Conservation (phyloP, 192 early-diverging fungal species). For the Coemansia sp. region DNA sequence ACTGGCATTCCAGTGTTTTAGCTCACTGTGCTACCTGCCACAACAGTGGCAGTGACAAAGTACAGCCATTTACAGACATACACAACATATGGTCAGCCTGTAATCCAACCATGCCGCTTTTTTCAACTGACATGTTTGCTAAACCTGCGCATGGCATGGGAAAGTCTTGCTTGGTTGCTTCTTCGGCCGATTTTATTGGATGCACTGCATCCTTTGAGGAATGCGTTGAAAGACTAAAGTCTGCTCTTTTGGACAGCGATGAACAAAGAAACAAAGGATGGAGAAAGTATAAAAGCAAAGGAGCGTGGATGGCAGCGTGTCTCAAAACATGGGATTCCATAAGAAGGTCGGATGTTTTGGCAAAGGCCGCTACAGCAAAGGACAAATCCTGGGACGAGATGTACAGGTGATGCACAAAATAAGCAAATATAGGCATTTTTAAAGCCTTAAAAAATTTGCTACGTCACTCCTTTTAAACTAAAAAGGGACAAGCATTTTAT, state of each 20-base stretch:
- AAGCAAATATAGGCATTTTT: too few relatives aligned
- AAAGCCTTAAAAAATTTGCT: too few relatives aligned
- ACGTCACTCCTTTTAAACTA: too few relatives aligned
- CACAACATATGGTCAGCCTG: constrained; percentile 1
- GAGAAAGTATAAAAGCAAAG: constrained; percentile 10
- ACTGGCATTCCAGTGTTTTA: constrained; percentile 26
- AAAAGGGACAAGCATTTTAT: too few relatives aligned
- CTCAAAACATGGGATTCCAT: constrained; percentile 45
- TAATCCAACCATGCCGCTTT: constrained; percentile 8
- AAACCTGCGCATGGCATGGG: not conserved
- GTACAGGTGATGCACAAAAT: not conserved
- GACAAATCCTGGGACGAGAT: constrained; percentile 1
- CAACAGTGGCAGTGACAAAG: not conserved
- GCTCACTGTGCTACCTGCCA: constrained; percentile 20
- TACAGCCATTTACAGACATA: constrained; percentile 14
- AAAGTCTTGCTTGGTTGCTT: not conserved
- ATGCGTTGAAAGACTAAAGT: constrained; percentile 4
- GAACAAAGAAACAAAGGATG: not conserved
- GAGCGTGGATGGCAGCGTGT: constrained; percentile 32
- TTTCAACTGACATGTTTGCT: constrained; percentile 10
- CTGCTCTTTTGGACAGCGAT: not conserved
- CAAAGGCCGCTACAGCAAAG: constrained; percentile 6
- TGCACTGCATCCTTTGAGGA: constrained; percentile 9
- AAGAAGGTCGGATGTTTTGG: constrained; percentile 32
- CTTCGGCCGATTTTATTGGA: not conserved